Evolutionary conservation across 2,329 filamentous ascomycete genomes (phyloP), one percentile per base, ranked within the genome.

Genomic region (Dothidotthia symphoricarpi): DNA sequence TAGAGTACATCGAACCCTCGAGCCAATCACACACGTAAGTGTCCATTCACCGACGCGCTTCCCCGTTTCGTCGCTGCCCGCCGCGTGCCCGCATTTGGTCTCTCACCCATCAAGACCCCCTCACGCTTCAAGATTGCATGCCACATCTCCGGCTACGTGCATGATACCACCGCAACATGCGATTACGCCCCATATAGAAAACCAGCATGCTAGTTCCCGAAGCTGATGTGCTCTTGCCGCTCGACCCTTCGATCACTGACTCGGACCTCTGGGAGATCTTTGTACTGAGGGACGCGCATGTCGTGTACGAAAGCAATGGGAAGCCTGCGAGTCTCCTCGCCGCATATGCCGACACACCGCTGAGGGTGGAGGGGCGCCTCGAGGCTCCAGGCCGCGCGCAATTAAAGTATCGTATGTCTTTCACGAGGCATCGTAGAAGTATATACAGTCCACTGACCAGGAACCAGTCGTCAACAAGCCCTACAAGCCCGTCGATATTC

Each of bases 191-290:
- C 4, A n/a, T 31, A 44, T 31, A 13, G 27, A 10, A n/a, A 11
- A 8, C 8, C 42, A 54, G 39, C 17, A 66, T 64, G 59, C 43
- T 47, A 39, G 45, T 49, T 17, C 46, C 49, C 26, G 67, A 69
- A 40, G 48, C 53, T 43, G 54, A 67, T 10, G 46, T 75, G 40
- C 64, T 75, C 37, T 61, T 58, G 41, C 67, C 70, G 4, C 61
- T 65, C 34, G 63, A 69, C 47, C 64, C 67, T 27, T 56, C 67
- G 25, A 51, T 69, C 9, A 47, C 58, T 8, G 48, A 71, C 36
- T 59, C 68, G 10, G 70, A 79, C 50, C 66, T 79, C 12, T 85
- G 80, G 74, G 78, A 81, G 3, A 75, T 75, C 32, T 86, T 85
- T 56, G 69, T 78, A 5, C 70, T 88, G 28, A 71, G 60, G 33